phyloP scores from a whole-genome alignment of 805 yeast species.

The Metschnikowia corniflorae region DNA sequence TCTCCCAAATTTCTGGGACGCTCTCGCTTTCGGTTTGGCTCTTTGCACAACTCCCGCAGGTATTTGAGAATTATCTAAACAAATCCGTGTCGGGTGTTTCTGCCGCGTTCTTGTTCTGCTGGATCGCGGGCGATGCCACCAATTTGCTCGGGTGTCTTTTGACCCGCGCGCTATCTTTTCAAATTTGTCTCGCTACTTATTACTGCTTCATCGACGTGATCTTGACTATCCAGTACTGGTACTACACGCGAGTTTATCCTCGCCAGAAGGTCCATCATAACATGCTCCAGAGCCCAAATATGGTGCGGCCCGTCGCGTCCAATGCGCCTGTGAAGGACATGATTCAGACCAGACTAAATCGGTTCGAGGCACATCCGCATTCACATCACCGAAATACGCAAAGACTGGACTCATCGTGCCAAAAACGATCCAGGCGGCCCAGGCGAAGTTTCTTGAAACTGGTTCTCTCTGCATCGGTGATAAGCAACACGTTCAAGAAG shows the following conservation, averaged over 20 bases:
- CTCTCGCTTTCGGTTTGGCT: conserved; percentile 25
- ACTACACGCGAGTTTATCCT: conserved; percentile 19
- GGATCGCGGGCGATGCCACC: conserved; percentile 42
- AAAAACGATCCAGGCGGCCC: conserved; percentile 3
- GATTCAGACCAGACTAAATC: conserved; percentile 18
- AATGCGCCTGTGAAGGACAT: conserved; percentile 8
- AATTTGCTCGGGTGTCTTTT: conserved; percentile 67
- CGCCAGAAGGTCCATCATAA: conserved; percentile 38
- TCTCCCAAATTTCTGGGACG: conserved; percentile 18
- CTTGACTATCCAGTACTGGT: conserved; percentile 18
- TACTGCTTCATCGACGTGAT: conserved; percentile 44
- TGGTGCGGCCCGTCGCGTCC: conserved; percentile 24
- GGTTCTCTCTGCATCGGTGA: conserved; percentile 14
- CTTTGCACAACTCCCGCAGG: conserved; percentile 30
- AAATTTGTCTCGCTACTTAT: conserved; percentile 65
- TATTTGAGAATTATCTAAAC: conserved; percentile 28
- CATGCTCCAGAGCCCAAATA: conserved; percentile 36
- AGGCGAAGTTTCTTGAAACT: conserved; percentile 11
- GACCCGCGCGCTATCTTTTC: conserved; percentile 80
- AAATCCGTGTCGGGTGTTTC: conserved; percentile 36
- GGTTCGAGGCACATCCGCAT: conserved; percentile 19
- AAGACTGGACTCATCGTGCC: conserved; percentile 10
- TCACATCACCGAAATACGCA: conserved; percentile 2
- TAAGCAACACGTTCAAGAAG: conserved; percentile 14
- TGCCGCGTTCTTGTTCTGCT: conserved; percentile 27